phyloP scores from a whole-genome alignment of 768 basidiomycete species.

The Sarcomyxa edulis region DNA sequence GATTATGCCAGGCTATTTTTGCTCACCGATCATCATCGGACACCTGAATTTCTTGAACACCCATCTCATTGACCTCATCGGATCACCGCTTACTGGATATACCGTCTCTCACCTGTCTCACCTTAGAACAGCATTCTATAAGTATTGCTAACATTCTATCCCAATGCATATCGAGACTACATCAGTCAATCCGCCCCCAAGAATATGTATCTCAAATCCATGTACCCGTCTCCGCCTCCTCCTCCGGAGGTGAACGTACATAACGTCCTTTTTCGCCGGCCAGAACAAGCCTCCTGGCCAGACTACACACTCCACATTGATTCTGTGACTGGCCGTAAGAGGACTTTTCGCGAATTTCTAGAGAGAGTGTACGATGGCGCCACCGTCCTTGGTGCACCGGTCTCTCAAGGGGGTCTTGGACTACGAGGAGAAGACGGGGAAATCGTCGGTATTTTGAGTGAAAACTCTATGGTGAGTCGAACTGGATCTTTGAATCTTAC shows the following conservation, averaged over 20 bases:
- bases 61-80: too few species aligned
- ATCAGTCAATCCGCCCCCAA: too few species aligned
- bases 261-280: constrained; percentile 47
- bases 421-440: constrained; percentile 41
- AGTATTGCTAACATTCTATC: too few species aligned
- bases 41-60: too few species aligned
- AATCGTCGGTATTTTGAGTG: constrained; percentile 64
- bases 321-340: constrained; percentile 39
- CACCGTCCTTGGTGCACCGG: constrained; percentile 48
- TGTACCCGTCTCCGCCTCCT: constrained; percentile 46
- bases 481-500: not conserved
- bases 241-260: constrained; percentile 49
- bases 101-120: too few species aligned
- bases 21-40: too few species aligned
- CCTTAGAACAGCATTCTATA: too few species aligned
- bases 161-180: too few species aligned
- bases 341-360: constrained; percentile 43
- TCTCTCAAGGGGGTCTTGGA: constrained; percentile 50
- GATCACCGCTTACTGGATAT: too few species aligned
- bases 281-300: constrained; percentile 49
- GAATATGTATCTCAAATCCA: constrained; percentile 53
- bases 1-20: too few species aligned
- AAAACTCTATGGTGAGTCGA: constrained; percentile 58
- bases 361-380: constrained; percentile 48
- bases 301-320: constrained; percentile 57